Evolutionary conservation across 129 eudicot genomes (phyloP).

Genomic region (Chrysanthemum makinoi): DNA sequence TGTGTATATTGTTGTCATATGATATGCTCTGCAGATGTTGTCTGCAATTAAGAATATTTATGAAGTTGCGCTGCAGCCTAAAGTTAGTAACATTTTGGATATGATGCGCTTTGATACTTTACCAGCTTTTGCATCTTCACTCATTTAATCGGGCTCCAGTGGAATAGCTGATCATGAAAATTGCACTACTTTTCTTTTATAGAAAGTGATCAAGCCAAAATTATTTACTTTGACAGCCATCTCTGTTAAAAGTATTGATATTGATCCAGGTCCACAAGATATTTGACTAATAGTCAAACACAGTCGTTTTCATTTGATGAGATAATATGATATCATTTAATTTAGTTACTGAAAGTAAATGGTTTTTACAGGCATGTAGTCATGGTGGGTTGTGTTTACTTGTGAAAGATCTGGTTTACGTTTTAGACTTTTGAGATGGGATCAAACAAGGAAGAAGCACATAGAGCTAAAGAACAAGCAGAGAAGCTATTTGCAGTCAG

Average conservation of each 20-base stretch:
- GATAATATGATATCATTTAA: neutral
- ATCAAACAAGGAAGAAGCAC: conserved; percentile 3
- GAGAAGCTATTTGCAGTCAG: conserved; percentile 9
- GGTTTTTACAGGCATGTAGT: neutral
- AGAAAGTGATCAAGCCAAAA: neutral
- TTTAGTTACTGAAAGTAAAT: neutral
- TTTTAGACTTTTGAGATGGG: conserved; percentile 3
- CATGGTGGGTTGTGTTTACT: no score
- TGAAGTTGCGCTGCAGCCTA: neutral
- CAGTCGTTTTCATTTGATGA: neutral
- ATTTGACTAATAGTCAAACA: neutral
- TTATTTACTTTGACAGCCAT: neutral
- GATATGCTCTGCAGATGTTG: neutral
- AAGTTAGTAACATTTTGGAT: neutral
- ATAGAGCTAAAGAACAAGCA: conserved; percentile 6
- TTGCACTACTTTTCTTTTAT: neutral
- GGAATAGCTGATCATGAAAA: neutral
- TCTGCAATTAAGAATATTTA: neutral
- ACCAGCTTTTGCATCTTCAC: neutral
- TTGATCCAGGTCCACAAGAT: neutral
- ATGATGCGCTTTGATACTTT: neutral
- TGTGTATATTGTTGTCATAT: neutral
- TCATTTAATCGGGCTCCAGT: neutral
- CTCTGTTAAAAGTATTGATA: neutral
- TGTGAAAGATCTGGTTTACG: neutral